phyloP scores from a whole-genome alignment of 1,284 basidiomycete genomes.

The Sanghuangporus sanghuang region DNA sequence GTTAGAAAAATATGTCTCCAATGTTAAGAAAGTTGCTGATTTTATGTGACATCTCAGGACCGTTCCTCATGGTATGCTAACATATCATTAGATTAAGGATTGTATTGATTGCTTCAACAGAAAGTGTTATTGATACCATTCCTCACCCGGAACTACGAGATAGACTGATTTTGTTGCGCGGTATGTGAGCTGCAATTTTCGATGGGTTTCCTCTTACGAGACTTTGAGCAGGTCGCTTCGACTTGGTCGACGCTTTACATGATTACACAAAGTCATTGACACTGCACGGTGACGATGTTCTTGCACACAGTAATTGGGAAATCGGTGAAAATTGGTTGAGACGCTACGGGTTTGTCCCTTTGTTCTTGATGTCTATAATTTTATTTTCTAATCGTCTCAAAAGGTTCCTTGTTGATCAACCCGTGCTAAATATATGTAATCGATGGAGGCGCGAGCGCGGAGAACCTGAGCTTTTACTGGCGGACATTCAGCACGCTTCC shows the following conservation, averaged over 20 bases:
- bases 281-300: slow-evolving; percentile 84
- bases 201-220: not conserved
- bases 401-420: slow-evolving; percentile 68
- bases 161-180: slow-evolving; percentile 81
- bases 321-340: slow-evolving; percentile 77
- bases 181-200: slow-evolving; percentile 32
- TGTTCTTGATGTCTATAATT: not conserved
- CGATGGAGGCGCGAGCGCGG: slow-evolving; percentile 75
- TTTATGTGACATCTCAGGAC: slow-evolving; percentile 40
- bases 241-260: slow-evolving; percentile 70
- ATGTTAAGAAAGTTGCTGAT: not conserved
- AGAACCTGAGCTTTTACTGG: slow-evolving; percentile 53
- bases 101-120: slow-evolving; percentile 32
- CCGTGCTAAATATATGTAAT: slow-evolving; percentile 60
- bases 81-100: not conserved
- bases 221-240: slow-evolving; percentile 57
- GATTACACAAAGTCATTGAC: slow-evolving; percentile 62
- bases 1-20: slow-evolving; percentile 28
- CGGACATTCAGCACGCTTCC: slow-evolving; percentile 42
- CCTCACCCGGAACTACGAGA: slow-evolving; percentile 85
- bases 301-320: slow-evolving; percentile 87
- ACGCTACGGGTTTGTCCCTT: slow-evolving; percentile 63
- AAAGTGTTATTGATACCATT: slow-evolving; percentile 85
- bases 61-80: slow-evolving; percentile 69
- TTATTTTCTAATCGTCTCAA: not conserved